Evolutionary conservation across 345 rosid genomes (phyloP).

Genomic region (Kandelia obovata): DNA sequence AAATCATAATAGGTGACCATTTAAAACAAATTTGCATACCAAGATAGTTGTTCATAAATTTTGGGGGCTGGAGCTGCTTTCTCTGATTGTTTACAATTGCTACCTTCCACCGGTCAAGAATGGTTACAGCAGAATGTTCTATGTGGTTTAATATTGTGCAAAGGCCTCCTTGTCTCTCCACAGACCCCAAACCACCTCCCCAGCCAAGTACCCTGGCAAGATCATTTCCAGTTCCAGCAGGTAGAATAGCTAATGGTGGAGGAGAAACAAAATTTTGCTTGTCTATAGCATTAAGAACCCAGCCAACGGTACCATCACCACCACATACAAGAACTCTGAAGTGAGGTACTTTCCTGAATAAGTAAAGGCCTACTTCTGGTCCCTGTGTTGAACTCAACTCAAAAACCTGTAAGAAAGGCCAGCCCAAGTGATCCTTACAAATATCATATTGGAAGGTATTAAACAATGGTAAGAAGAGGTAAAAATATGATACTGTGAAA

Average conservation of each 20-base stretch:
- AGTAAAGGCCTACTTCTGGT: constrained; percentile 68
- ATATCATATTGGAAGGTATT: background rate
- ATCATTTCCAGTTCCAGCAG: constrained; percentile 88
- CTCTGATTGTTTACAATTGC: constrained; percentile 33
- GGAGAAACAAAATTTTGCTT: constrained; percentile 67
- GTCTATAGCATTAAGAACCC: constrained; percentile 80
- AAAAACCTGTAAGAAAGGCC: constrained; percentile 48
- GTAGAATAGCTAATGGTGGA: constrained; percentile 82
- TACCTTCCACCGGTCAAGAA: constrained; percentile 84
- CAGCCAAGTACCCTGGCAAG: constrained; percentile 74
- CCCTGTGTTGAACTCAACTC: constrained; percentile 69
- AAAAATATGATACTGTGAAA: no score
- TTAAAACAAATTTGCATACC: constrained; percentile 32
- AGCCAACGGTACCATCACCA: constrained; percentile 86
- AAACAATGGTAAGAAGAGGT: background rate
- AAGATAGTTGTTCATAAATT: constrained; percentile 83
- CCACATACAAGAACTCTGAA: constrained; percentile 80
- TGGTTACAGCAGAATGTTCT: constrained; percentile 74
- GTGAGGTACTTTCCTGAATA: constrained; percentile 57
- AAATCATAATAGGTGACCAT: background rate
- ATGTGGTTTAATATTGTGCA: constrained; percentile 61
- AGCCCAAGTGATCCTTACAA: background rate
- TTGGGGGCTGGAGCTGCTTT: constrained; percentile 48
- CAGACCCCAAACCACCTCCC: constrained; percentile 71
- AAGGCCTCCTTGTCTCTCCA: constrained; percentile 65